Evolutionary conservation across 1,284 basidiomycete species (phyloP), one percentile per base, ranked within the genome.

Genomic region (Apiotrichum gracile): DNA sequence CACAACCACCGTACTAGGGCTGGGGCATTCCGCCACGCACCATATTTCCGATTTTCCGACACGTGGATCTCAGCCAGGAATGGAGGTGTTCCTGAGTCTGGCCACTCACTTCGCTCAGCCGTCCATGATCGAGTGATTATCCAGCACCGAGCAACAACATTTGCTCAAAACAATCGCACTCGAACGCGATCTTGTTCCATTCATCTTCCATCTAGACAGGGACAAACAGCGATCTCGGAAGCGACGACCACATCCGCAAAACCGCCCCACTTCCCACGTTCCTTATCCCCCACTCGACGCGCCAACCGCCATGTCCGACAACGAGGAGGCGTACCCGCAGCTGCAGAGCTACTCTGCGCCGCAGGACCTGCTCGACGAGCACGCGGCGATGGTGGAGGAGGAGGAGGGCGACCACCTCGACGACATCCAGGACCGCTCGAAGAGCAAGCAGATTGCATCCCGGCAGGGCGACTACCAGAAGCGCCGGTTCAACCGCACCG

Each of bases 391-490:
- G 72, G 91, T 90, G 25, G 91, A 94, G 66, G 89, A 88, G 26
- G 91, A 94, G 68, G 88, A 91, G 71, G 44, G 37, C 24, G 90
- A 94, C 67, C 81, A 89, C 70, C 78, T 88, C 65, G 93, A 98
- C 73, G 92, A 91, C 14, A 94, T 98, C 67, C 87, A 88, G 52
- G 91, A 93, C 75, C 90, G 90, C 29, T 88, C 91, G 35, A 87
- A 85, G 55, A 85, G 88, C 67, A 87, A 90, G 61, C 94, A 97
- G 79, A 91, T 98, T 69, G 89, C 93, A 19, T 80, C 88, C 42
- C 84, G 96, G 41, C 91, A 97, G 79, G 88, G 85, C 55, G 94
- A 97, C 76, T 98, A 98, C 72, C 96, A 98, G 69, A 85, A 88
- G 64, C 84, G 92, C 54, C 83, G 93, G 35, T 98, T 97, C 77